Evolutionary conservation across 805 yeast genomes (phyloP).

Genomic region (Metschnikowia cerradonensis): DNA sequence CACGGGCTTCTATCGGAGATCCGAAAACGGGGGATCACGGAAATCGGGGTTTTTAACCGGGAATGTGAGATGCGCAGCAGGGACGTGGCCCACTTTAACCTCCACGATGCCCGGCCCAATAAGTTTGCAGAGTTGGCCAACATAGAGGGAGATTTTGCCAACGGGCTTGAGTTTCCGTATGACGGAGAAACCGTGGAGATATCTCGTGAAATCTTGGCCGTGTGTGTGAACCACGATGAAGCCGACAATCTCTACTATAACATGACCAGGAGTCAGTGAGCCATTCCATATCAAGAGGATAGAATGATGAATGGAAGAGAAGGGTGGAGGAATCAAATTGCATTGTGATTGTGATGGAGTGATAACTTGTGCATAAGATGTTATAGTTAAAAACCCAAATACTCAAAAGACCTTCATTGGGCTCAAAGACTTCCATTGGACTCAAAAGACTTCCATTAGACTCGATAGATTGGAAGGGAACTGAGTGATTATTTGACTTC

Average conservation of each 20-base stretch:
- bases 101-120: conserved; percentile 6
- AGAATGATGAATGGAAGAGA: background rate
- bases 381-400: too few relatives aligned
- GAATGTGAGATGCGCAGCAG: conserved; percentile 42
- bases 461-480: too few relatives aligned
- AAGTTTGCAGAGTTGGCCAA: conserved; percentile 23
- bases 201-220: conserved; percentile 66
- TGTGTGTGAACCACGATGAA: conserved; percentile 69
- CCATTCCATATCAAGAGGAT: background rate
- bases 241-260: conserved; percentile 70
- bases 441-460: too few relatives aligned
- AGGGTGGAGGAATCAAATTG: background rate
- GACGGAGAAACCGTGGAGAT: conserved; percentile 61
- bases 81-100: conserved; percentile 30
- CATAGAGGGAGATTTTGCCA: conserved; percentile 42
- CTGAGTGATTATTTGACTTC: too few relatives aligned
- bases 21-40: conserved; percentile 27
- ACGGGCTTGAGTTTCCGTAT: conserved; percentile 61
- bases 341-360: background rate
- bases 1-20: conserved; percentile 31
- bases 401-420: too few relatives aligned
- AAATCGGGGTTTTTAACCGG: conserved; percentile 39
- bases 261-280: conserved; percentile 39
- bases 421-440: too few relatives aligned
- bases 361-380: too few relatives aligned